Evolutionary conservation across 73 alveolate genomes (phyloP).

Genomic region (Tetrahymena elliotti): DNA sequence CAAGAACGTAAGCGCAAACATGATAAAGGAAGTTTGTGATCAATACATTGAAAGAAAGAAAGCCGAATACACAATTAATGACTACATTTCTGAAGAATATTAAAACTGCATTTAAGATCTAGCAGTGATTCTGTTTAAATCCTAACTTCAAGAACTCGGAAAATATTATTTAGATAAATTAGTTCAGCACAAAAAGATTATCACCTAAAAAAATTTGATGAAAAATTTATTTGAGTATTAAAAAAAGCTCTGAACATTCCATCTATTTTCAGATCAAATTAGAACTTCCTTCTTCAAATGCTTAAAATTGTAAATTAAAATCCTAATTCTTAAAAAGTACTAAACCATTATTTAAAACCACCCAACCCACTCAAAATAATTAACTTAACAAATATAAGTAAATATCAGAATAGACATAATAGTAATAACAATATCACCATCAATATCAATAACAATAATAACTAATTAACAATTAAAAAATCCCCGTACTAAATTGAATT

Average conservation of each 20-base stretch:
- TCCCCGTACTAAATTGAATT: neutral
- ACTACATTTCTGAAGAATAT: neutral
- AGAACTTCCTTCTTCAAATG: neutral
- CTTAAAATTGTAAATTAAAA: neutral
- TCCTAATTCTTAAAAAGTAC: neutral
- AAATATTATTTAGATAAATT: neutral
- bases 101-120: neutral
- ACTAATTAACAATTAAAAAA: neutral
- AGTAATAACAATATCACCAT: neutral
- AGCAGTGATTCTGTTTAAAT: neutral
- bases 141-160: neutral
- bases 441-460: neutral
- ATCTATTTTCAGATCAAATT: neutral
- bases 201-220: neutral
- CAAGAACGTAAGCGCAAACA: neutral
- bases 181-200: neutral
- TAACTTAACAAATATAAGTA: neutral
- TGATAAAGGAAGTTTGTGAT: neutral
- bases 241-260: neutral
- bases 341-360: too few relatives aligned
- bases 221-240: neutral
- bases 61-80: neutral
- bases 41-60: neutral
- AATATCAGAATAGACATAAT: neutral
- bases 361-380: neutral